phyloP scores from a whole-genome alignment of 1,284 basidiomycete species.

The Boletus semigastroideus region DNA sequence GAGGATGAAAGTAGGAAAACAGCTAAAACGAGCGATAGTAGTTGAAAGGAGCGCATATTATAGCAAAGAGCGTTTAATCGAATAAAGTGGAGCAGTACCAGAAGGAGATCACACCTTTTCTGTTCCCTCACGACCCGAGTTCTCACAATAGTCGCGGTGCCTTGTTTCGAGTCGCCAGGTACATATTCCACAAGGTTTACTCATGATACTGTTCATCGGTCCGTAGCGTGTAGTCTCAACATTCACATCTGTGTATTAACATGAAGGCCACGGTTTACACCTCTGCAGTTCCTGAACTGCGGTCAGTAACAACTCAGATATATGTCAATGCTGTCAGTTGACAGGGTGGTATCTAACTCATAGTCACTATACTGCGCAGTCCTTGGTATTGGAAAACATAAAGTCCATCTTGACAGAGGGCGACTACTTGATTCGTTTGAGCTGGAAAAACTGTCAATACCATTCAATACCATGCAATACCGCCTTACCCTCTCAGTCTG shows the following conservation, averaged over 20 bases:
- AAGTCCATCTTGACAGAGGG: neutral
- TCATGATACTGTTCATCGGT: too few relatives aligned
- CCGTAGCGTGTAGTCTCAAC: too few relatives aligned
- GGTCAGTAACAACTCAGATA: neutral
- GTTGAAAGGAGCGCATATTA: conserved; percentile 31
- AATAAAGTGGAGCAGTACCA: neutral
- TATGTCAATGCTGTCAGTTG: conserved; percentile 1
- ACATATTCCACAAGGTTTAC: too few relatives aligned
- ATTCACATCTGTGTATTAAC: too few relatives aligned
- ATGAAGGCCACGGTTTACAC: neutral
- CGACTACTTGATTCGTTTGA: conserved; percentile 64
- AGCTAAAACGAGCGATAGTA: conserved; percentile 25
- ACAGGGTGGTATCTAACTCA: conserved; percentile 23
- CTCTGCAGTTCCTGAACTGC: neutral
- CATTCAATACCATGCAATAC: conserved; percentile 29
- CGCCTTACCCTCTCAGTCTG: conserved; percentile 66
- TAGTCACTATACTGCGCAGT: neutral
- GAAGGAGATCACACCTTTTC: neutral
- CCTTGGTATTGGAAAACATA: neutral
- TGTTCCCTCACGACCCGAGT: too few relatives aligned
- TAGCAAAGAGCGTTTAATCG: conserved; percentile 9
- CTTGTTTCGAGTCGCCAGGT: too few relatives aligned
- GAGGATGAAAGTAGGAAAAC: conserved; percentile 17
- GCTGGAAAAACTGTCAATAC: conserved; percentile 38
- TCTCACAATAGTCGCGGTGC: too few relatives aligned